Evolutionary conservation across 345 rosid genomes (phyloP).

Genomic region (Excoecaria cochinchinensis): DNA sequence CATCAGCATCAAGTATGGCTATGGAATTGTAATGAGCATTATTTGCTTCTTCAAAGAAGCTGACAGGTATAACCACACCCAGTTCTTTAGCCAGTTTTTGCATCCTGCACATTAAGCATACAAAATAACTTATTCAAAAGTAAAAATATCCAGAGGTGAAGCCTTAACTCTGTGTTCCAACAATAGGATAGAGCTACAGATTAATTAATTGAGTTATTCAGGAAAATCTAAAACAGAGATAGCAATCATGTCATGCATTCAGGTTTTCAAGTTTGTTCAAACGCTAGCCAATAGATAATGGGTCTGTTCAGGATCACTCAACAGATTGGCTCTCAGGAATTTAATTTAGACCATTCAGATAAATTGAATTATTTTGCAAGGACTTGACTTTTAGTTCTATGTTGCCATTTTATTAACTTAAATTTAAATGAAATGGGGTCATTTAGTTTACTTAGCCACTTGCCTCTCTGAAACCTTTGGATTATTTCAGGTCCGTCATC

Average conservation of each 20-base stretch:
- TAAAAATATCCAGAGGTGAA: conserved; percentile 10
- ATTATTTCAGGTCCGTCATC: background rate
- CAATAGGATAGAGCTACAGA: background rate
- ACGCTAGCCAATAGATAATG: background rate
- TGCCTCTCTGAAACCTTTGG: background rate
- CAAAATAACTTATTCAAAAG: background rate
- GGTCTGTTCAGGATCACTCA: background rate
- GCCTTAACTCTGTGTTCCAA: background rate
- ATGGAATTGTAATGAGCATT: conserved; percentile 89
- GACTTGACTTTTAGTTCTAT: background rate
- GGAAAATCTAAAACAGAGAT: background rate
- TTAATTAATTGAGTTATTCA: background rate
- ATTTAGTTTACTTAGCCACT: background rate
- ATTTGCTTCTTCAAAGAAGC: conserved; percentile 96
- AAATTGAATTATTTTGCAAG: background rate
- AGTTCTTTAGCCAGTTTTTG: conserved; percentile 82
- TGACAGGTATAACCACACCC: conserved; percentile 84
- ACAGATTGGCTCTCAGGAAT: background rate
- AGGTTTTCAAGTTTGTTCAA: background rate
- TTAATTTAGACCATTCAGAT: no score
- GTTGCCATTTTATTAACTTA: background rate
- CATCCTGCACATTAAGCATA: conserved; percentile 49
- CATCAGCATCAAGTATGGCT: conserved; percentile 90
- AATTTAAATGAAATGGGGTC: background rate
- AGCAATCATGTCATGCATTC: background rate